These are phyloP conservation scores for Exophiala xenobiotica DNA, from an alignment of 2,329 filamentous ascomycete genomes.

Conservation along the genomic window DNA sequence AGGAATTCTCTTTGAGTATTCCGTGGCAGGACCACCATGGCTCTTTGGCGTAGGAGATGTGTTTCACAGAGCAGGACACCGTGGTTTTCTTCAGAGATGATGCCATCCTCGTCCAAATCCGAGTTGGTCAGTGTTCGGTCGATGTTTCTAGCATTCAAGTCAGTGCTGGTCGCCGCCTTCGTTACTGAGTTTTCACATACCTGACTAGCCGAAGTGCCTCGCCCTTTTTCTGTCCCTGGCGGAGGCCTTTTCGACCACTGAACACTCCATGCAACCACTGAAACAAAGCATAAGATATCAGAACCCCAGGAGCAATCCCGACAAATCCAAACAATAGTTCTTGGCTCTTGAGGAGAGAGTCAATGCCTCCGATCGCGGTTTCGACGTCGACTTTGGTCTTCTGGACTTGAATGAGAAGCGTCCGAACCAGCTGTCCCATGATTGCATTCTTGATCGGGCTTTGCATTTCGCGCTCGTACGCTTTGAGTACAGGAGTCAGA, in stretches of 20 bases:
- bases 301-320: conserved; percentile 85
- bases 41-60: conserved; percentile 73
- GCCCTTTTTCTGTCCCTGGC: conserved; percentile 63
- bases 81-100: conserved; percentile 88
- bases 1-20: conserved; percentile 80
- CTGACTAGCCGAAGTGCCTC: conserved; percentile 75
- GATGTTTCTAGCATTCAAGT: conserved; percentile 59
- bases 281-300: conserved; percentile 74
- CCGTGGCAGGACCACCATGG: conserved; percentile 66
- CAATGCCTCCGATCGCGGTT: conserved; percentile 92
- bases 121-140: conserved; percentile 74
- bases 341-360: conserved; percentile 90
- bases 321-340: conserved; percentile 96
- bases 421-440: conserved; percentile 81
- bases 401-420: conserved; percentile 91
- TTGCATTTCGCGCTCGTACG: conserved; percentile 85
- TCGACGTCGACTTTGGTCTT: conserved; percentile 99
- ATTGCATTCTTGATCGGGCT: conserved; percentile 80
- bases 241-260: conserved; percentile 67
- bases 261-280: conserved; percentile 71
- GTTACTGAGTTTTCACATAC: conserved; percentile 35
- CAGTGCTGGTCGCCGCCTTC: not conserved
- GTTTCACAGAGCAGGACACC: conserved; percentile 87
- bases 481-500: conserved; percentile 83
- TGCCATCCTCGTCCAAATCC: conserved; percentile 67